Conservation (phyloP, 768 basidiomycete genomes). For the Gloeopeniophorella convolvens region DNA sequence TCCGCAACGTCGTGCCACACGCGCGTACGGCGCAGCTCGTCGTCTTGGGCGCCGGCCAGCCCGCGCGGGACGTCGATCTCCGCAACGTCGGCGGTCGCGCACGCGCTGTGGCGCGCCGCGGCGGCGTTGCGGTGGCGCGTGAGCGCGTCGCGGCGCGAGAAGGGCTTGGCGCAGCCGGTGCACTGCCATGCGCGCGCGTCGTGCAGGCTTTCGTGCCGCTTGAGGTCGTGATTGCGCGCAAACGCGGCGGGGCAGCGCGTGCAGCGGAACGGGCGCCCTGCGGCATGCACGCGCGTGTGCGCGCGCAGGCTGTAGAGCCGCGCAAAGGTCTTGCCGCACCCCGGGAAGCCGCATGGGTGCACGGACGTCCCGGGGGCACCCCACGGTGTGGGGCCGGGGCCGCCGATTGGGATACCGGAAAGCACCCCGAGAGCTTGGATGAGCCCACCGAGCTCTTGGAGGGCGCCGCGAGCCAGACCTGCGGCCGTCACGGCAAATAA, state of each 20-base stretch:
- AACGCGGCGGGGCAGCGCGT: slow-evolving; percentile 65
- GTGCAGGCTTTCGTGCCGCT: slow-evolving; percentile 68
- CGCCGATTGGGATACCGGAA: slow-evolving; percentile 64
- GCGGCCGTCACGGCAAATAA: slow-evolving; percentile 67
- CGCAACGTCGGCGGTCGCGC: slow-evolving; percentile 48
- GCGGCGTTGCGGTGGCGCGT: slow-evolving; percentile 67
- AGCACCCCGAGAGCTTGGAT: slow-evolving; percentile 79
- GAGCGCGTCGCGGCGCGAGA: slow-evolving; percentile 73
- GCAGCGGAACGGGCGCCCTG: slow-evolving; percentile 62
- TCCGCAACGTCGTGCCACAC: slow-evolving; percentile 59
- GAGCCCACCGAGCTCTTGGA: slow-evolving; percentile 75
- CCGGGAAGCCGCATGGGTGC: slow-evolving; percentile 65
- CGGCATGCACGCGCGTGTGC: slow-evolving; percentile 62
- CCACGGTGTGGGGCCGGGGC: slow-evolving; percentile 23
- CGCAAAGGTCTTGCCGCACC: slow-evolving; percentile 64
- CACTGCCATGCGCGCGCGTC: slow-evolving; percentile 71
- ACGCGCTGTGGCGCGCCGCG: slow-evolving; percentile 41
- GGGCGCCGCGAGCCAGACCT: slow-evolving; percentile 40
- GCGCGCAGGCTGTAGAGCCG: slow-evolving; percentile 63
- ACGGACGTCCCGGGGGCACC: slow-evolving; percentile 57
- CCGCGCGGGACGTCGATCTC: slow-evolving; percentile 46
- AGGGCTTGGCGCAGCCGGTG: slow-evolving; percentile 64
- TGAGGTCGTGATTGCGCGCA: slow-evolving; percentile 72
- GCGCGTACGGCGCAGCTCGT: slow-evolving; percentile 49
- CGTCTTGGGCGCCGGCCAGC: slow-evolving; percentile 36